These are phyloP conservation scores for Aureobasidium sp. DNA, from an alignment of 2,329 filamentous ascomycete species.

Conservation along the genomic window DNA sequence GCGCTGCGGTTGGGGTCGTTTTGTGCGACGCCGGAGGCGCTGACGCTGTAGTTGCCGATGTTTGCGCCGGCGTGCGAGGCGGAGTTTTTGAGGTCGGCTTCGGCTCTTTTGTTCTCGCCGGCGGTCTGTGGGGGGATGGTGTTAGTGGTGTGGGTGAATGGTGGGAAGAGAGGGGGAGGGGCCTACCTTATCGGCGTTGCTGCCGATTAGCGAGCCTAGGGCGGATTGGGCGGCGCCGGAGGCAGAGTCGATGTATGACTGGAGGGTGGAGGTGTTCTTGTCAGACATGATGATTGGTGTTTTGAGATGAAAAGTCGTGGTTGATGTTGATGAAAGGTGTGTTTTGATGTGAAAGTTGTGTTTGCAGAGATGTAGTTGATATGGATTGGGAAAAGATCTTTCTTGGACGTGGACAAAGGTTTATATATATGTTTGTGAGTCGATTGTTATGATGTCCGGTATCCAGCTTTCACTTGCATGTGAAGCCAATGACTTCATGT, in stretches of 20 bases:
- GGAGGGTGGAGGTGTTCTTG: slow-evolving; percentile 65
- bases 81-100: slow-evolving; percentile 61
- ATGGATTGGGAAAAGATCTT: neutral
- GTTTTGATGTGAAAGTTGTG: neutral
- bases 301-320: neutral
- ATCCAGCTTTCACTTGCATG: slow-evolving; percentile 5
- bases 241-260: slow-evolving; percentile 62
- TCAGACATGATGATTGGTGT: slow-evolving; percentile 40
- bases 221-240: slow-evolving; percentile 65
- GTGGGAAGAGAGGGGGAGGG: neutral
- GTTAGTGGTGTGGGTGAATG: neutral
- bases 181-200: slow-evolving; percentile 55
- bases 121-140: slow-evolving; percentile 37
- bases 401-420: neutral
- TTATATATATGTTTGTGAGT: neutral
- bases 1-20: slow-evolving; percentile 66
- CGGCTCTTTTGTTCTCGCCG: slow-evolving; percentile 56
- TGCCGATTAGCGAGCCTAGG: slow-evolving; percentile 68
- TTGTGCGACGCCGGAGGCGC: slow-evolving; percentile 61
- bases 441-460: neutral
- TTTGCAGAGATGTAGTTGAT: neutral
- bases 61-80: slow-evolving; percentile 70
- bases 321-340: neutral
- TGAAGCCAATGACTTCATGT: slow-evolving; percentile 11
- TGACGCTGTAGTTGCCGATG: slow-evolving; percentile 64